Conservation (phyloP, 2,329 filamentous ascomycete genomes). For the Trichoderma cornu-damae region DNA sequence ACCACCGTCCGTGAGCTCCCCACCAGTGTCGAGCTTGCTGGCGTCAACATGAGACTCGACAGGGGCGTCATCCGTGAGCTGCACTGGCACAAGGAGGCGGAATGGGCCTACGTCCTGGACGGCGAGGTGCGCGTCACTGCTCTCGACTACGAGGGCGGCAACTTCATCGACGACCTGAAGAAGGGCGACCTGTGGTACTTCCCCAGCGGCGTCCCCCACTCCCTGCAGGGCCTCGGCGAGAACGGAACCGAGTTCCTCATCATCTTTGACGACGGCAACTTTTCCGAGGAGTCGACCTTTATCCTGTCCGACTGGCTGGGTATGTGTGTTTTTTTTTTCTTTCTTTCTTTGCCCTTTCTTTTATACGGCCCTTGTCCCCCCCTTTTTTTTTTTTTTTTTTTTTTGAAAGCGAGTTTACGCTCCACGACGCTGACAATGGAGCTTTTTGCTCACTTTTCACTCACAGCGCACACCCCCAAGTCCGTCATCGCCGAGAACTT, state of each 20-base stretch:
- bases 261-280: slow-evolving; percentile 46
- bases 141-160: slow-evolving; percentile 68
- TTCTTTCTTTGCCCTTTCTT: too few species aligned
- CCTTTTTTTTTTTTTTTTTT: too few species aligned
- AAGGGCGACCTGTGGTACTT: slow-evolving; percentile 81
- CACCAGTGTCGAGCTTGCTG: slow-evolving; percentile 64
- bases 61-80: slow-evolving; percentile 69
- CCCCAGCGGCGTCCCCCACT: slow-evolving; percentile 71
- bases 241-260: slow-evolving; percentile 53
- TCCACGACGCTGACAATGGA: background rate
- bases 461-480: slow-evolving; percentile 63
- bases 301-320: slow-evolving; percentile 68
- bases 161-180: slow-evolving; percentile 69
- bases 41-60: slow-evolving; percentile 73
- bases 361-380: too few species aligned
- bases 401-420: too few species aligned
- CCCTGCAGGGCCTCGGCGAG: slow-evolving; percentile 63
- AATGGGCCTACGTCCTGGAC: slow-evolving; percentile 71
- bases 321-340: slow-evolving; percentile 29
- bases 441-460: too few species aligned
- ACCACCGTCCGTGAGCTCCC: slow-evolving; percentile 63
- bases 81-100: slow-evolving; percentile 76
- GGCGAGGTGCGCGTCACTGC: slow-evolving; percentile 67
- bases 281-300: slow-evolving; percentile 63
- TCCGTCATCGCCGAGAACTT: slow-evolving; percentile 72